Base-by-base conservation (phyloP, 2,329 filamentous ascomycete genomes). In the Karstenula rhodostoma region DNA sequence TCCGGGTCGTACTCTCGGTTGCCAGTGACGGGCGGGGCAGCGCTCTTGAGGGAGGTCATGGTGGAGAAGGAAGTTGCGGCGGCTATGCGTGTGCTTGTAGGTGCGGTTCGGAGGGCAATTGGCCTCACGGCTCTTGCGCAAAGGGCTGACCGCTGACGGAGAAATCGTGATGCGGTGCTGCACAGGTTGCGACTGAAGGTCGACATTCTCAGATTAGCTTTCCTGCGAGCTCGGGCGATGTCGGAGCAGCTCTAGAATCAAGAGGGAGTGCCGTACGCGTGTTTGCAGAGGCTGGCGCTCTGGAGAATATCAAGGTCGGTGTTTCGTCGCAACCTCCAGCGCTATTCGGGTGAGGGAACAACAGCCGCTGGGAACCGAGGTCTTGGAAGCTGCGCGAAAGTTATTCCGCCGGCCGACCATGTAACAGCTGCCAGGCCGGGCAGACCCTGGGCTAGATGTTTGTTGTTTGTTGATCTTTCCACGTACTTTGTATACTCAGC, bases 1-100 rank as follows among this genome's bases (percentile, higher is more conserved):
- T 97, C 94, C 65, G 91, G 88, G 78, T 98, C 94, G 80, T 94
- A 97, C 69, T 89, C 85, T 49, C 74, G 73, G 59, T 72, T 73
- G 67, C 67, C 65, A 56, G 73, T 48, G 63, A 72, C 67, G 55
- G 70, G 66, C 66, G 71, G 69, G 47, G 73, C 72, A 55, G 61
- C 65, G 69, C 73, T 75, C 68, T 74, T 73, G 69, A 76, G 75
- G 40, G 73, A 66, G 17, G 75, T 64, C 74, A 77, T 77, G 67
- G 74, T 77, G 47, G 76, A 77, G 67, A 78, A 78, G 52, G 74
- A 66, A 27, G 73, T 65, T 29, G 71, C 66, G 51, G 64, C 58
- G 50, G 66, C 64, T 27, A 67, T 59, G 56, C 70, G 72, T 46
- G 70, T 50, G 25, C 67, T 58, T 56, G 72, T 64, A 35, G 70